Evolutionary conservation across 768 basidiomycete species (phyloP), one percentile per base, ranked within the genome.

Genomic region (Tubosaeta sp.): DNA sequence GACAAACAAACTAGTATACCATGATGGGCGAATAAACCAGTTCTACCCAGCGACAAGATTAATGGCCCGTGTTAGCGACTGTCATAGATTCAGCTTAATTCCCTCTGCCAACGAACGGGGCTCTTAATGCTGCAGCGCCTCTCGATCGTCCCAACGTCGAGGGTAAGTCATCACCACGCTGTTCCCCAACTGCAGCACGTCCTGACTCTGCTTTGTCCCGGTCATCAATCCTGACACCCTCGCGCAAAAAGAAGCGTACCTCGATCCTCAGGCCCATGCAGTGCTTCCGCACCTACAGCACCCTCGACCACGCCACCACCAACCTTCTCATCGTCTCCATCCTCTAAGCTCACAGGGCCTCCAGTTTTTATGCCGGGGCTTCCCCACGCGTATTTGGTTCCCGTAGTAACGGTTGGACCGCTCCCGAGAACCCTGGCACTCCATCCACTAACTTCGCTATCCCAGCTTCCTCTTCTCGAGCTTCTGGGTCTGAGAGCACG

Each of bases 391-490:
- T 82, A 85, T 58, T 80, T 77, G 56, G 81, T 83, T 55, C 79
- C 73, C 22, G 63, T 64, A 1, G 79, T 70, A 6, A 77, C 73
- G 22, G 76, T 77, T 8, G 74, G 71, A 3, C 73, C 76, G 17
- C 66, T 69, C 41, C 80, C 79, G 6, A 71, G 65, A 29, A 87
- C 70, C 55, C 78, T 74, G 6, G 92, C 91, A 65, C 90, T 92
- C 91, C 91, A 95, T 39, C 86, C 79, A 58, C 89, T 93, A 25
- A 81, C 85, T 63, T 87, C 88, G 61, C 92, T 94, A 60, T 90
- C 95, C 89, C 93, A 95, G 62, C 92, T 95, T 0, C 88, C 88
- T 60, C 91, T 76, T 60, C 92, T 77, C 9, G 89, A 90, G 69
- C 89, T 90, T 52, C 93, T 74, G 1, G 91, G 90, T 54, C 93